Base-by-base conservation (phyloP, 1,284 basidiomycete genomes). In the Thelephora terrestris region DNA sequence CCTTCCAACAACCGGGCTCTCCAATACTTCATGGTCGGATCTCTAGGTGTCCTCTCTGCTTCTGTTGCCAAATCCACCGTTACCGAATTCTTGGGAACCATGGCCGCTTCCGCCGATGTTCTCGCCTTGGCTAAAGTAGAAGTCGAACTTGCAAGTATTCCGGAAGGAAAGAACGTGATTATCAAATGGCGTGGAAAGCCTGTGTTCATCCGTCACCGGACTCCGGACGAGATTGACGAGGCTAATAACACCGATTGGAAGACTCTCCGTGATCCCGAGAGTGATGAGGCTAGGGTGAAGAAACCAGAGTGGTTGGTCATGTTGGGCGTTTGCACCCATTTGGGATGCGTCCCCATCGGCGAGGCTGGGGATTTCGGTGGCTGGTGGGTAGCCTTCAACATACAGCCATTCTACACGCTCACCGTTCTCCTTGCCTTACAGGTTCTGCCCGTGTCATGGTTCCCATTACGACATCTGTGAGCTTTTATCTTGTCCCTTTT, bases 101-200 rank as follows among this genome's bases (percentile, higher is more conserved):
- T 99, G 91, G 78, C 89, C 51, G 96, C 96, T 18, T 97, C 95
- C 43, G 93, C 94, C 34, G 96, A 99, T 65, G 95, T 99, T 45
- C 81, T 99, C 58, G 96, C 96, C 46, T 78, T 99, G 56, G 96
- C 96, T 58, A 98, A 98, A 75, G 91, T 98, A 53, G 96, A 99
- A 71, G 83, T 99, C 54, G 93, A 95, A 50, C 83, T 99, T 60
- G 72, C 72, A 51, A 75, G 73, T 54, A 99, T 99, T 61, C 95
- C 96, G 34, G 91, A 97, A 77, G 96, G 96, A 70, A 94, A 95
- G 81, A 93, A 92, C 66, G 89, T 91, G 59, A 85, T 96, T 68
- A 91, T 96, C 74, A 96, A 96, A 74, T 99, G 96, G 96, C 90
- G 95, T 66, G 96, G 95, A 66, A 99, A 99, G 79, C 96, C 96